Evolutionary conservation across 1,284 basidiomycete species (phyloP).

Genomic region (Austroboletus niveus): DNA sequence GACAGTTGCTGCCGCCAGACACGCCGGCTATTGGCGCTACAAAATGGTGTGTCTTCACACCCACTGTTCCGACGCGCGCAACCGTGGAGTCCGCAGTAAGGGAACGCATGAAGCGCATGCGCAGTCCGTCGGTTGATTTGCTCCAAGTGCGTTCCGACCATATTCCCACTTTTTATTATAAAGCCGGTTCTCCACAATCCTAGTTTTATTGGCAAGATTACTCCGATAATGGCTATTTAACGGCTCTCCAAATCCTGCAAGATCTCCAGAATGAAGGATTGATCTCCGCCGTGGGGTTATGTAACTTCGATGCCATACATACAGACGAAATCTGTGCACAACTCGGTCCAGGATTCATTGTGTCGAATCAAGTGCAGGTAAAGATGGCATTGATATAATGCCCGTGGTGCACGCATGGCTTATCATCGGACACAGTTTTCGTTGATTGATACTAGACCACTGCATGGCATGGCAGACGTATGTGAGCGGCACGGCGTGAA

Average conservation of each 20-base stretch:
- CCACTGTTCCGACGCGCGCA: conserved; percentile 48
- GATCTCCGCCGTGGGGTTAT: conserved; percentile 68
- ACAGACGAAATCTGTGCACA: conserved; percentile 78
- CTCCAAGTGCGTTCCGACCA: conserved; percentile 51
- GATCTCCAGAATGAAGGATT: conserved; percentile 61
- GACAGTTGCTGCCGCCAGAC: conserved; percentile 41
- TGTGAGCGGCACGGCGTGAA: conserved; percentile 72
- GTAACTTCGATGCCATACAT: conserved; percentile 74
- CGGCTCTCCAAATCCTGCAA: conserved; percentile 56
- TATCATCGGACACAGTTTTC: conserved; percentile 58
- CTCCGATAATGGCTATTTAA: conserved; percentile 63
- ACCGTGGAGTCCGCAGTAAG: conserved; percentile 63
- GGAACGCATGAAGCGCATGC: conserved; percentile 62
- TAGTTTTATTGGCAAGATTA: conserved; percentile 86
- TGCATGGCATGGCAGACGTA: conserved; percentile 74
- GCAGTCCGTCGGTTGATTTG: conserved; percentile 56
- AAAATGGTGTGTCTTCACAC: conserved; percentile 79
- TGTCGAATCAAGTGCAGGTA: conserved; percentile 83
- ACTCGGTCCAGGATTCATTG: conserved; percentile 63
- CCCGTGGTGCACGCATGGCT: conserved; percentile 3
- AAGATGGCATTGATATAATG: conserved; percentile 7
- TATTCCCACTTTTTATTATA: neutral
- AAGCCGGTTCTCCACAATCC: neutral
- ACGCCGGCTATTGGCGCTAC: conserved; percentile 65
- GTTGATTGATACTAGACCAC: conserved; percentile 71